phyloP scores from a whole-genome alignment of 306 rosid species.

The Rosa multiflora region DNA sequence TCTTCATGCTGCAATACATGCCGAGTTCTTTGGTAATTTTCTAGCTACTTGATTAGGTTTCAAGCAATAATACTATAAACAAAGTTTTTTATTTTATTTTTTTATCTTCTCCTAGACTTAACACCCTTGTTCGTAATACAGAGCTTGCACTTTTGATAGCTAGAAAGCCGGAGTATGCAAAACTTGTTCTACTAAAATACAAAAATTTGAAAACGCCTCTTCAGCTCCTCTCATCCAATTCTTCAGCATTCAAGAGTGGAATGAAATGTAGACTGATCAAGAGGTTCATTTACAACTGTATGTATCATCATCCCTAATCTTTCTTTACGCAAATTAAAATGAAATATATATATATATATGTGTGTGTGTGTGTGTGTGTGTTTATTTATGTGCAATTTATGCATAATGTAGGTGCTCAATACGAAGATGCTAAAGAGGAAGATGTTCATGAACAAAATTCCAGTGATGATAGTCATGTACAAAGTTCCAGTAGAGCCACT shows the following conservation, averaged over 20 bases:
- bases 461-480: not conserved
- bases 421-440: not conserved
- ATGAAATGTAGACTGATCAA: not conserved
- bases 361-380: too few relatives aligned
- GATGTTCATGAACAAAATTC: not conserved
- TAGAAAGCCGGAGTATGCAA: not conserved
- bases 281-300: conserved; percentile 13
- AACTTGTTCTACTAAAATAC: not conserved
- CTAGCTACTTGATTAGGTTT: too few relatives aligned
- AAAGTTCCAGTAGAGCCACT: not conserved
- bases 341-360: too few relatives aligned
- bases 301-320: not conserved
- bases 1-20: conserved; percentile 20
- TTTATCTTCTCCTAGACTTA: not conserved
- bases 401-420: not conserved
- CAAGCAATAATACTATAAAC: not conserved
- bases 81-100: not conserved
- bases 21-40: conserved; percentile 18
- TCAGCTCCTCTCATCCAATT: conserved; percentile 18
- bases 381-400: too few relatives aligned
- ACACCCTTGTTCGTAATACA: not conserved
- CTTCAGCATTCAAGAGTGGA: conserved; percentile 24
- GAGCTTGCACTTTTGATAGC: conserved; percentile 24
- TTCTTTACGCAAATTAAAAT: too few relatives aligned
- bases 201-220: not conserved